A percentile compares a stretch with the other conserved stretches of the same genome.
Evolutionary conservation across 306 rosid species (phyloP).

Genomic region (Chamaecrista fasciculata): DNA sequence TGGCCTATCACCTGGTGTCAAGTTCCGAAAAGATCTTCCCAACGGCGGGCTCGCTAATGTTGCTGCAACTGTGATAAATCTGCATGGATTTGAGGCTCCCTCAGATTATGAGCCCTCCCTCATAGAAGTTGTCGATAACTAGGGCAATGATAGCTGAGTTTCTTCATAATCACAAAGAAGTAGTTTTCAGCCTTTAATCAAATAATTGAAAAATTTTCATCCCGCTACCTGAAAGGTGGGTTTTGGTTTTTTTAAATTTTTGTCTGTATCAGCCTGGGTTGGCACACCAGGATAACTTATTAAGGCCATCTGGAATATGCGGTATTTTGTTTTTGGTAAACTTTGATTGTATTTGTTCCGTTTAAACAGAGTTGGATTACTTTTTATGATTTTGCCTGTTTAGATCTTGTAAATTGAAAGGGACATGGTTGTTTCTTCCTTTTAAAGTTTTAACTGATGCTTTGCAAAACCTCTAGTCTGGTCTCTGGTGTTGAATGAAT

Average conservation of each 20-base stretch:
- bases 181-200: slow-evolving; percentile 10
- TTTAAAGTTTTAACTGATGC: no score
- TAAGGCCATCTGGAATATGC: slow-evolving; percentile 15
- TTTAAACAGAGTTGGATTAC: background rate
- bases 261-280: slow-evolving; percentile 29
- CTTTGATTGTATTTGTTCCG: background rate
- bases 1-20: slow-evolving; percentile 69
- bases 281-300: slow-evolving; percentile 21
- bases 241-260: slow-evolving; percentile 16
- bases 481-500: background rate
- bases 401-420: background rate
- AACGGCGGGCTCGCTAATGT: slow-evolving; percentile 85
- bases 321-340: background rate
- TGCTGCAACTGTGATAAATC: slow-evolving; percentile 95
- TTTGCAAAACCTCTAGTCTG: background rate
- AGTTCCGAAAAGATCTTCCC: slow-evolving; percentile 76
- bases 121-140: slow-evolving; percentile 66
- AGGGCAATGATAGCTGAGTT: background rate
- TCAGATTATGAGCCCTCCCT: slow-evolving; percentile 88
- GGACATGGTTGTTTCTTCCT: background rate
- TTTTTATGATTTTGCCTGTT: background rate
- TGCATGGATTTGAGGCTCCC: slow-evolving; percentile 90
- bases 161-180: background rate
- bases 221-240: slow-evolving; percentile 31
- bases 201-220: slow-evolving; percentile 31